Evolutionary conservation across 1,284 basidiomycete species (phyloP).

Genomic region (Tilletia horrida): DNA sequence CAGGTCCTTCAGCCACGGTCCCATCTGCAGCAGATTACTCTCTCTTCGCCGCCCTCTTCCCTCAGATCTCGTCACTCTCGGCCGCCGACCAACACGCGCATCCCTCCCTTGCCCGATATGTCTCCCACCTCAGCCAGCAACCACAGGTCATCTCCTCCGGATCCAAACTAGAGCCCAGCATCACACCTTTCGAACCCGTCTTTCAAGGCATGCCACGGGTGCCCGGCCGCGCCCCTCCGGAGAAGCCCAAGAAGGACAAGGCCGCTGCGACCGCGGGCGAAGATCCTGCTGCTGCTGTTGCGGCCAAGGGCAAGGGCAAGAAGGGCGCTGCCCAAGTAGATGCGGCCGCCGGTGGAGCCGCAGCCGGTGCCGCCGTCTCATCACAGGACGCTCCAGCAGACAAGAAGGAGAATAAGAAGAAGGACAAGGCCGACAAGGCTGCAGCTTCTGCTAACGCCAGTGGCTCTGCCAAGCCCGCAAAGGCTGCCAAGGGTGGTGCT

Average conservation of each 20-base stretch:
- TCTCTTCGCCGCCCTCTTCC: slow-evolving; percentile 49
- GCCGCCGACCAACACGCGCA: slow-evolving; percentile 45
- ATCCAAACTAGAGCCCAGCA: slow-evolving; percentile 32
- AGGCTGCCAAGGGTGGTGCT: slow-evolving; percentile 33
- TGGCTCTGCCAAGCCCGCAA: slow-evolving; percentile 21
- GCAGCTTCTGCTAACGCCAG: slow-evolving; percentile 27
- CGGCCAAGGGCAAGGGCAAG: slow-evolving; percentile 30
- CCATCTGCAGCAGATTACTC: slow-evolving; percentile 52
- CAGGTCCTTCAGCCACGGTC: slow-evolving; percentile 27
- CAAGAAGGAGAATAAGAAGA: slow-evolving; percentile 42
- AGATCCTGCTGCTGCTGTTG: slow-evolving; percentile 27
- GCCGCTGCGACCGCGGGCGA: slow-evolving; percentile 20
- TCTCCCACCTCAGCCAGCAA: slow-evolving; percentile 50
- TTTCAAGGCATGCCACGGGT: slow-evolving; percentile 52
- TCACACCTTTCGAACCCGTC: slow-evolving; percentile 42
- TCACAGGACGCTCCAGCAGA: slow-evolving; percentile 9
- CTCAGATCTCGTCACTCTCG: slow-evolving; percentile 42
- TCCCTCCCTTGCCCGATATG: slow-evolving; percentile 50
- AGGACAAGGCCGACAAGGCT: slow-evolving; percentile 41
- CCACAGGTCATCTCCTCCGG: slow-evolving; percentile 26
- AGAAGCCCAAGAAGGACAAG: slow-evolving; percentile 42
- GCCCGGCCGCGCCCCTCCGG: slow-evolving; percentile 34
- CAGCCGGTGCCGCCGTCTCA: background rate
- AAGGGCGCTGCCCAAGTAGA: background rate
- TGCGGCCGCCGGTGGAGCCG: background rate